Evolutionary conservation across 352 stramenopile genomes (phyloP), one percentile per base, ranked within the genome.

Genomic region (Pythium utonaiense): DNA sequence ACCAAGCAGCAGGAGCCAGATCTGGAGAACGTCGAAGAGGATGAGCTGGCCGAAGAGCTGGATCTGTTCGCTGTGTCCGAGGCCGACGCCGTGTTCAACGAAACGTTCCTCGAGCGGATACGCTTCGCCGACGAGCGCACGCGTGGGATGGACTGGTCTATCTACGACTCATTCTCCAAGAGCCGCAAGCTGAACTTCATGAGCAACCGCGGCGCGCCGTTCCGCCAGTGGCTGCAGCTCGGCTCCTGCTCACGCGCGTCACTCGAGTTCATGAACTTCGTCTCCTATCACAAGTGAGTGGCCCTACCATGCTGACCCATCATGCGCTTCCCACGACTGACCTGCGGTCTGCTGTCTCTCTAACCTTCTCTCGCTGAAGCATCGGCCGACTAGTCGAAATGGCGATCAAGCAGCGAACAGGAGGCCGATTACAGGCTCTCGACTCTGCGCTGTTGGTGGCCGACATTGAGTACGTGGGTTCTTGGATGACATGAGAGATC

Each of bases 211-310:
- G 78, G 70, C 2, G 59, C 77, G 40, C 67, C 75, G 24, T 89
- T 94, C 61, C 74, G 80, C 14, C 71, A 91, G 60, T 94, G 85
- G 85, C 67, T 94, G 16, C 57, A 57, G 4, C 57, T 94, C 6
- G 79, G 66, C 30, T 84, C 80, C 44, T 78, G 77, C 30, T 93
- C 83, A 4, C 76, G 78, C 14, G 85, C 85, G 30, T 88, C 83
- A 25, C 73, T 91, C 22, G 85, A 94, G 67, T 94, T 94, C 28
- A 71, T 94, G 42, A 94, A 94, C 59, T 94, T 94, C 53, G 80
- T 94, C 14, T 66, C 82, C 34, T 94, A 94, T 56, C 82, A 94
- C 71, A 91, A 90, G 85, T 91, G 66, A 56, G 78, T 67, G 38
- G 45, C 24, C 38, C 27, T 57, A 4, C 14, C n/a, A n/a, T n/a